phyloP scores from a whole-genome alignment of 2,329 filamentous ascomycete genomes.

The Cladosporium cucumerinum region DNA sequence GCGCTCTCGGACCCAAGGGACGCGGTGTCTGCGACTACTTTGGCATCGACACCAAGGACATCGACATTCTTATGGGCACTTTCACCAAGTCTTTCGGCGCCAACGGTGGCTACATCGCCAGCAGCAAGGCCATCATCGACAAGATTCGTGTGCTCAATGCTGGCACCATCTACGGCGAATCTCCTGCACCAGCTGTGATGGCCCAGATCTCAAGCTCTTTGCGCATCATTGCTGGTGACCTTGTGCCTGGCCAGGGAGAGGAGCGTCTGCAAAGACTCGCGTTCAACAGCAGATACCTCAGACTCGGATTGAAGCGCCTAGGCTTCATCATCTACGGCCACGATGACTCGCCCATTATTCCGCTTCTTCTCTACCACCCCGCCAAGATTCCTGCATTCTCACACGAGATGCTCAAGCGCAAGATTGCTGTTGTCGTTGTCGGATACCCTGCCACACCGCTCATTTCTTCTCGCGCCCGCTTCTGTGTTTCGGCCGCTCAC shows the following conservation, averaged over 20 bases:
- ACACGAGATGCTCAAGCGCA: slow-evolving; percentile 96
- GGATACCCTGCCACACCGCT: slow-evolving; percentile 95
- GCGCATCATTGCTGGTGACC: slow-evolving; percentile 82
- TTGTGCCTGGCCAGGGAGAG: slow-evolving; percentile 86
- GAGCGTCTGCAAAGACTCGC: slow-evolving; percentile 93
- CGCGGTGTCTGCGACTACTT: slow-evolving; percentile 98
- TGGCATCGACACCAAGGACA: slow-evolving; percentile 77
- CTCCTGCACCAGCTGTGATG: slow-evolving; percentile 80
- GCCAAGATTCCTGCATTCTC: slow-evolving; percentile 98
- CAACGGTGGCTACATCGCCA: slow-evolving; percentile 93
- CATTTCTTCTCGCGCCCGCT: slow-evolving; percentile 88
- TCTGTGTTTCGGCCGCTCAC: slow-evolving; percentile 93
- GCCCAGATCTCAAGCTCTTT: slow-evolving; percentile 87
- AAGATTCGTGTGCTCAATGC: slow-evolving; percentile 85
- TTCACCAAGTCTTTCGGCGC: slow-evolving; percentile 98
- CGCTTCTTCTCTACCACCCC: slow-evolving; percentile 92
- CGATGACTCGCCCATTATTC: slow-evolving; percentile 96
- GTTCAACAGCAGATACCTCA: slow-evolving; percentile 98
- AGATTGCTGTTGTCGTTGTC: slow-evolving; percentile 95
- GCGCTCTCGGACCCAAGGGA: slow-evolving; percentile 82
- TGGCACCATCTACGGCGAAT: slow-evolving; percentile 81
- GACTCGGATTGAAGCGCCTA: slow-evolving; percentile 91
- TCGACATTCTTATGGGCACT: slow-evolving; percentile 97
- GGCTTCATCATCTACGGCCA: slow-evolving; percentile 96
- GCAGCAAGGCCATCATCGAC: slow-evolving; percentile 85